phyloP scores from a whole-genome alignment of 2,329 filamentous ascomycete genomes.

The Microcyclospora tardicrescens region DNA sequence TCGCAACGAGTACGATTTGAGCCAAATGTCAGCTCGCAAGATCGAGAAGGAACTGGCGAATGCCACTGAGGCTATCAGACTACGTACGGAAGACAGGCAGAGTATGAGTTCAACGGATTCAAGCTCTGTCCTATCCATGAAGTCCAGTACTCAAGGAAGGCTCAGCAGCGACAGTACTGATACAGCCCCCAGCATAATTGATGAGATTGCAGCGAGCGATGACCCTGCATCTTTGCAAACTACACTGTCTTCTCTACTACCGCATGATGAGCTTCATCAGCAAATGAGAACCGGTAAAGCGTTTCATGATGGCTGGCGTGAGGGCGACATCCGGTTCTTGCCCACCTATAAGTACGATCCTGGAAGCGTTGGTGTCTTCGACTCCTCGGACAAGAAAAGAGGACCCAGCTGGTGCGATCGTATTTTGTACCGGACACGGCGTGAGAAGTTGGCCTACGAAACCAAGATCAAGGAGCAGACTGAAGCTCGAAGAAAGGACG shows the following conservation, averaged over 20 bases:
- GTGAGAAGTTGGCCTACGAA: conserved; percentile 55
- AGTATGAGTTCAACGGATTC: conserved; percentile 5
- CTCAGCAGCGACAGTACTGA: conserved; percentile 6
- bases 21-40: conserved; percentile 19
- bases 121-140: not conserved
- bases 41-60: conserved; percentile 24
- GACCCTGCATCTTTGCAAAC: conserved; percentile 82
- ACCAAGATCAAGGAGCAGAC: conserved; percentile 50
- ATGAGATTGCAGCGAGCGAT: conserved; percentile 39
- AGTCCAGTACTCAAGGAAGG: conserved; percentile 5
- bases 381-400: conserved; percentile 86
- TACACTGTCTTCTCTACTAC: conserved; percentile 72
- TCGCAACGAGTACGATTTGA: conserved; percentile 58
- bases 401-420: conserved; percentile 96
- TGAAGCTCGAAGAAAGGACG: conserved; percentile 57
- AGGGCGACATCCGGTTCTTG: conserved; percentile 76
- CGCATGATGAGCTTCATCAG: conserved; percentile 73
- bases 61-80: conserved; percentile 14
- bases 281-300: conserved; percentile 63
- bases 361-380: conserved; percentile 82
- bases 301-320: conserved; percentile 84
- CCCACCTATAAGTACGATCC: conserved; percentile 98
- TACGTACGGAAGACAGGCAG: conserved; percentile 5
- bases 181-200: conserved; percentile 8
- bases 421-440: conserved; percentile 70